Evolutionary conservation across 2,329 filamentous ascomycete genomes (phyloP), one percentile per base, ranked within the genome.

Genomic region (Fusarium poae): DNA sequence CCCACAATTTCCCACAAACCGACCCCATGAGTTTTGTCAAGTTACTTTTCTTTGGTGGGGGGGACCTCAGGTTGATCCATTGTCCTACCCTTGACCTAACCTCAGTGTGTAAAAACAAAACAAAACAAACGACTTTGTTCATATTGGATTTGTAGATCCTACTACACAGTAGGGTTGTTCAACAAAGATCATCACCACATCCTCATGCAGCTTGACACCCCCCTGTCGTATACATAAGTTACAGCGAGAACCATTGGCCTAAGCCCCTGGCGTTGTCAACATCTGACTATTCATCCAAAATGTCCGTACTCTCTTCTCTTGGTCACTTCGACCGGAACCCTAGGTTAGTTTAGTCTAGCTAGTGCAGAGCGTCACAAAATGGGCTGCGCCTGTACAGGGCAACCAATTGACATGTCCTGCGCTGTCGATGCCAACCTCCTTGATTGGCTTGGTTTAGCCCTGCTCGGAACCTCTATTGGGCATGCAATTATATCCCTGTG

Each of bases 211-310:
- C 45, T 65, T 27, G 21, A 30, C 1, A 43, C 3, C 23, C 34
- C 34, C 66, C 58, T 62, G 46, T 37, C 51, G 23, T 29, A 27
- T 34, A 15, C 18, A 39, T 12, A 56, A 39, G 50, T 40, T 59
- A 49, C 63, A 40, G 57, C 51, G 18, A 39, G 72, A 74, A 74
- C 70, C 56, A 65, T 65, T 74, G 72, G 72, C 66, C 52, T 68
- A 57, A 73, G 59, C 72, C 72, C 63, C 65, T 73, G 62, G 30
- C 49, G 63, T 61, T 49, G 52, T 60, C 49, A 67, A 58, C 64
- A 65, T 65, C 66, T 52, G 40, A 68, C 51, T 61, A 16, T 25
- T 50, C 40, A 18, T 39, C 55, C 29, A 27, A 35, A 25, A 39
- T 50, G 23, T 39, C 32, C n/a, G 23, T 20, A 29, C 25, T 20